Evolutionary conservation across 1,284 basidiomycete genomes (phyloP), one percentile per base, ranked within the genome.

Genomic region (Neonothopanus nambi): DNA sequence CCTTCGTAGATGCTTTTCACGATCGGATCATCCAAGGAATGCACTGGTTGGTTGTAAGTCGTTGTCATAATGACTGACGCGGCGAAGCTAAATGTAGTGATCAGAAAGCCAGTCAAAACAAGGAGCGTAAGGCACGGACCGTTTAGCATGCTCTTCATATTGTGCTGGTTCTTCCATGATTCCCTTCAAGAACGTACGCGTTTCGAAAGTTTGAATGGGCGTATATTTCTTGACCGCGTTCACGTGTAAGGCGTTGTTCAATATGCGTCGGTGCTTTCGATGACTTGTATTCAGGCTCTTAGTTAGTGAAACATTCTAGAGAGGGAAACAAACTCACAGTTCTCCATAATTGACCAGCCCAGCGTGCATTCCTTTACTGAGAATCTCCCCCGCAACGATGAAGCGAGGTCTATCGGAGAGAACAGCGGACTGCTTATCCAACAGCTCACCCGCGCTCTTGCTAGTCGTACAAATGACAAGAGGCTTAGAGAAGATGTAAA

Each of bases 321-420:
- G 17, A 35, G 13, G 5, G 9, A 41, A 40, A 17, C 1, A 17
- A 40, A 41, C 48, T 41, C 39, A 48, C 36, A 15, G 15, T 50
- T 50, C 48, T 2, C 48, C 48, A n/a, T 41, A 40, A 3, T 13
- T 36, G 5, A 50, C 30, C 2, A 41, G 23, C 12, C 48, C 48
- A 12, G 41, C 36, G 21, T 50, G 48, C 48, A 50, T 50, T 18
- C 23, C 38, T 6, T 35, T 21, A 17, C 18, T 11, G 11, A 50
- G 6, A 26, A 50, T 50, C 3, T 39, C 38, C 18, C 17, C 13
- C 2, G 46, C 46, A 23, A 50, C 18, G 18, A 50, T 35, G 37
- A 36, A 50, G n/a, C 48, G 36, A 21, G 48, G 48, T 9, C 48
- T 30, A 21, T 50, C 48, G 12, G 35, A 43, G 24, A 40, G 41